A percentile compares a stretch with the other conserved stretches of the same genome.
phyloP scores from a whole-genome alignment of 2,329 filamentous ascomycete genomes.

The Penicillium occitanis region DNA sequence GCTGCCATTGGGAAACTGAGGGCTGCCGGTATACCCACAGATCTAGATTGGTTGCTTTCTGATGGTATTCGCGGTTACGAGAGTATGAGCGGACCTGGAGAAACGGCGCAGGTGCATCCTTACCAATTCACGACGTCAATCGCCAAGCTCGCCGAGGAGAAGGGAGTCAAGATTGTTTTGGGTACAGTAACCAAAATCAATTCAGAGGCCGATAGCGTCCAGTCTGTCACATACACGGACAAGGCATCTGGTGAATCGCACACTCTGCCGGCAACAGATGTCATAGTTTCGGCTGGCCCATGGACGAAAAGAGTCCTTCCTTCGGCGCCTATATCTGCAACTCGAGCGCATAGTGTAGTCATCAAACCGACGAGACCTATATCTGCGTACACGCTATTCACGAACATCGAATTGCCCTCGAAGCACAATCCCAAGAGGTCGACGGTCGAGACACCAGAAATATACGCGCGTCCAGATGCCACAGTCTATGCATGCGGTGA shows the following conservation, averaged over 20 bases:
- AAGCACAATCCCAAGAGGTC: constrained; percentile 50
- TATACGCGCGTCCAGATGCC: constrained; percentile 84
- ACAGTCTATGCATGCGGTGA: constrained; percentile 96
- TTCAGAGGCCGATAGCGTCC: constrained; percentile 50
- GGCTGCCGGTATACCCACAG: constrained; percentile 65
- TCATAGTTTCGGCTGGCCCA: constrained; percentile 62
- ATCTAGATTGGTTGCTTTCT: constrained; percentile 80
- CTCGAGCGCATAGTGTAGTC: constrained; percentile 64
- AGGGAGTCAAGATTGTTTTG: constrained; percentile 66
- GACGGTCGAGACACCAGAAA: constrained; percentile 77
- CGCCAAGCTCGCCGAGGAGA: constrained; percentile 69
- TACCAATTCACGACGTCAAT: constrained; percentile 86
- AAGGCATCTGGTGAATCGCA: constrained; percentile 51
- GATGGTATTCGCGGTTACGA: constrained; percentile 69
- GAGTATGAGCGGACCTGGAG: constrained; percentile 75
- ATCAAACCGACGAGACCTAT: constrained; percentile 57
- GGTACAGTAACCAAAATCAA: constrained; percentile 69
- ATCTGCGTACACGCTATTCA: constrained; percentile 63
- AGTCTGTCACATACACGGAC: constrained; percentile 63
- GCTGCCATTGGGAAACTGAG: constrained; percentile 53
- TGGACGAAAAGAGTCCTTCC: constrained; percentile 59
- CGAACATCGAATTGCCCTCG: constrained; percentile 72
- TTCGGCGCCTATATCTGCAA: constrained; percentile 56
- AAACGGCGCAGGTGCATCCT: constrained; percentile 92
- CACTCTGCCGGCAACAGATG: constrained; percentile 58